Percentiles rank a stretch among this genome's conserved stretches.
Evolutionary conservation across 805 yeast genomes (phyloP).

Genomic region (Kodamaea sagamina): DNA sequence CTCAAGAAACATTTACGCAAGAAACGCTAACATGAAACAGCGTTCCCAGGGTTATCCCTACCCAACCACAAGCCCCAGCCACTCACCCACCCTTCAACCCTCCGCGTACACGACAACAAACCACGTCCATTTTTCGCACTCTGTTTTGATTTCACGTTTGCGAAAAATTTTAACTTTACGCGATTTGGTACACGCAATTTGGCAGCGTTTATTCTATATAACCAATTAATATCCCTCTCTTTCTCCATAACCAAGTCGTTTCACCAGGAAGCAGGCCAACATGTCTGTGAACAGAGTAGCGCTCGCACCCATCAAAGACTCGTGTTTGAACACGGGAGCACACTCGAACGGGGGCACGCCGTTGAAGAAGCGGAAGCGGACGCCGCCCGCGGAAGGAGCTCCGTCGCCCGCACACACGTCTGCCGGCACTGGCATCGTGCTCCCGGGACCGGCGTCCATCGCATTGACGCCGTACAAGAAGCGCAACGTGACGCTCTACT

Average conservation of each 20-base stretch:
- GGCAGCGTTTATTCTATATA: not conserved
- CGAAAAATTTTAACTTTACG: conserved; percentile 6
- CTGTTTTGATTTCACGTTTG: conserved; percentile 5
- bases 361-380: conserved; percentile 13
- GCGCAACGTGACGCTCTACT: conserved; percentile 16
- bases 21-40: no score
- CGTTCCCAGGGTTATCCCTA: no score
- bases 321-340: conserved; percentile 26
- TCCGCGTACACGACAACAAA: conserved; percentile 3
- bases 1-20: no score
- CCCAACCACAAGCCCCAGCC: no score
- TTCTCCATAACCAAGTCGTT: not conserved
- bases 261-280: not conserved
- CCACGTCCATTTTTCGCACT: conserved; percentile 6
- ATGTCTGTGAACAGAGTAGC: conserved; percentile 29
- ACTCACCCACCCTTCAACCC: no score
- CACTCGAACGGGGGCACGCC: conserved; percentile 14
- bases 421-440: not conserved
- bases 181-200: conserved; percentile 5
- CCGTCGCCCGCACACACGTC: conserved; percentile 4
- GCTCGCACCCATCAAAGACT: conserved; percentile 38
- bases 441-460: conserved; percentile 12
- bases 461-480: conserved; percentile 21
- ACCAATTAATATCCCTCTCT: not conserved
- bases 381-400: conserved; percentile 7